Evolutionary conservation across 768 basidiomycete genomes (phyloP).

Genomic region (Agrocybe praecox): DNA sequence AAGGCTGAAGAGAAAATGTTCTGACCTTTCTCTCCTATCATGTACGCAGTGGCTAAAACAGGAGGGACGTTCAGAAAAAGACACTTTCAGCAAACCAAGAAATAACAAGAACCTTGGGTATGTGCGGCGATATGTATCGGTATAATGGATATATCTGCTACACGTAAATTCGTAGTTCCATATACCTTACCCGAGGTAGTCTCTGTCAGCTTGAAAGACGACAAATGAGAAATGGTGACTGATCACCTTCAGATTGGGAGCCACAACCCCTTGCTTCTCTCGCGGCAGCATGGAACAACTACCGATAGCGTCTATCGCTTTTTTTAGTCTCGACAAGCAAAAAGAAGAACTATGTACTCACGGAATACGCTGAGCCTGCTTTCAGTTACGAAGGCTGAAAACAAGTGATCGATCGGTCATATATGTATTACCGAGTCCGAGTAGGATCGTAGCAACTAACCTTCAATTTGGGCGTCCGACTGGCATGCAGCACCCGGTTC

Average conservation of each 20-base stretch:
- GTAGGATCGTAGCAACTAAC: too few relatives aligned
- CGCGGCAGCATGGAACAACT: constrained; percentile 9
- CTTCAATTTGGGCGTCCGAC: background rate
- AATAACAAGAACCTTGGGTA: constrained; percentile 1
- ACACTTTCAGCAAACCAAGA: too few relatives aligned
- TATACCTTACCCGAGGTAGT: constrained; percentile 2
- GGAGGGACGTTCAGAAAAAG: background rate
- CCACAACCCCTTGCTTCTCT: constrained; percentile 2
- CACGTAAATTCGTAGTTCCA: constrained; percentile 8
- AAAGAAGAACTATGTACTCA: background rate
- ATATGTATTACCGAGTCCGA: too few relatives aligned
- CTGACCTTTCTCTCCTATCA: constrained; percentile 2
- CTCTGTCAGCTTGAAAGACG: background rate
- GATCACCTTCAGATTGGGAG: constrained; percentile 1
- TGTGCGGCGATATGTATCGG: constrained; percentile 8
- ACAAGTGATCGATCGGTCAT: too few relatives aligned
- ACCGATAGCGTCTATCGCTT: constrained; percentile 2
- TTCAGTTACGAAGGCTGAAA: background rate
- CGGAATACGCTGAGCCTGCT: background rate
- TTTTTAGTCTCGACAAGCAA: too few relatives aligned
- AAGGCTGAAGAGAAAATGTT: background rate
- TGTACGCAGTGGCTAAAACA: background rate
- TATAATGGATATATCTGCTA: constrained; percentile 11
- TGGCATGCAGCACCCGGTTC: background rate
- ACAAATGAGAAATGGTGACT: background rate